Base-by-base conservation (phyloP, 2,329 filamentous ascomycete genomes). In the Didymella sp. region DNA sequence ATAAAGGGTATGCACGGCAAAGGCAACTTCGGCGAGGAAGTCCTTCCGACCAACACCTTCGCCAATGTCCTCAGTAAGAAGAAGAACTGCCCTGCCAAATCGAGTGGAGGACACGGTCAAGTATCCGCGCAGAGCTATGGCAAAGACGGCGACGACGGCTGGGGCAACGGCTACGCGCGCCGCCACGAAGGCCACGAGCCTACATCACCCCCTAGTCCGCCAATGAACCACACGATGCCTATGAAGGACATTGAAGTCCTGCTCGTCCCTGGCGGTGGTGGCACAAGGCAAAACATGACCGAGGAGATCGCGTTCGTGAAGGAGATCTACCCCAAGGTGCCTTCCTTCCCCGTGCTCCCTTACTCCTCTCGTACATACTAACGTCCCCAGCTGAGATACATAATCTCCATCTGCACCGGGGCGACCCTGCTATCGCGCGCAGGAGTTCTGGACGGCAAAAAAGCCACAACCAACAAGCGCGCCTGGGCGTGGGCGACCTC, bases 321-420 rank as follows among this genome's bases (percentile, higher is more conserved):
- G 21, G 69, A 73, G 0, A 71, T 75, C 7, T 85, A 79, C 61
- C 82, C 84, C 0, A 73, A 72, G 40, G 73, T 88, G 57, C 28
- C 24, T 15, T 11, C 15, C 3, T 31, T 8, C 25, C 25, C 25
- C n/a, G 6, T 2, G 19, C 1, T 12, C 3, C 8, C 22, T 6
- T 13, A 5, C 8, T 21, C 13, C 3, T 6, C 19, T 6, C 12
- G 30, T 13, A 21, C 15, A 24, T 9, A 24, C 46, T 55, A 33
- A 51, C 37, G 13, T 9, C 43, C 19, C 17, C 30, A 59, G 54
- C 59, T 69, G 40, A 71, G 84, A 58, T 83, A 85, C 59, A 71
- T 89, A 33, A 78, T 90, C 45, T 87, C 86, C 0, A 80, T 91
- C 13, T 91, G 88, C 73, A 90, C 86, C 0, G 88, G 88, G 0